Base-by-base conservation (phyloP, 306 rosid species). In the Vigna mungo region DNA sequence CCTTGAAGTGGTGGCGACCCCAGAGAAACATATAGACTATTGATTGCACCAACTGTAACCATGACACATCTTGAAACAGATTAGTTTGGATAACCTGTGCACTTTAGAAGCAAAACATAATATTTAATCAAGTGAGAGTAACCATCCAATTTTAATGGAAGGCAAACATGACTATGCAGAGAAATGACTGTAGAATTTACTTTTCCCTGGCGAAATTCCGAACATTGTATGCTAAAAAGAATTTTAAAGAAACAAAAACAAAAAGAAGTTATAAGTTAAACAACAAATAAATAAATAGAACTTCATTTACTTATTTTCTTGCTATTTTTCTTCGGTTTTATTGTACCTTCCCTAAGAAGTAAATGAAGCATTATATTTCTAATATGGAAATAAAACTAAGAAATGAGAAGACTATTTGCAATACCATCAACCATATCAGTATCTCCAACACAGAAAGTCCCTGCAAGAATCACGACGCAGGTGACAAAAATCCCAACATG, bases 381-480 rank as follows among this genome's bases (percentile, higher is more conserved):
- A 32, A 72, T 65, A 47, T 7, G 44, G 43, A 58, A 73, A 14
- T 9, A 41, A 21, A 72, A 23, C 25, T 23, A 4, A 20, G 46
- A 48, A 25, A 23, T 11, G n/a, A 25, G 58, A 49, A 60, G 14
- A 7, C 16, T 5, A 60, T 53, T 47, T 81, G 90, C 96, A 32
- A 71, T 85, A 92, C 97, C 97, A 78, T 92, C 97, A n/a, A 58
- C 76, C 9, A 82, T 77, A 82, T 92, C 89, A 54, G 97, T 92
- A 64, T 85, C 82, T 21, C 87, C 96, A 77, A 70, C 72, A 71
- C 88, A 85, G 73, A 71, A 83, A 8, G 82, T 78, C 16, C 81
- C 85, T 1, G 71, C 15, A 54, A 80, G 82, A 86, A 89, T 77
- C 85, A 88, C 66, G 74, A 89, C 21, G 81, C 80, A 73, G 56